Conservation (phyloP, 495 filamentous ascomycete genomes). For the Xylaria scruposa region DNA sequence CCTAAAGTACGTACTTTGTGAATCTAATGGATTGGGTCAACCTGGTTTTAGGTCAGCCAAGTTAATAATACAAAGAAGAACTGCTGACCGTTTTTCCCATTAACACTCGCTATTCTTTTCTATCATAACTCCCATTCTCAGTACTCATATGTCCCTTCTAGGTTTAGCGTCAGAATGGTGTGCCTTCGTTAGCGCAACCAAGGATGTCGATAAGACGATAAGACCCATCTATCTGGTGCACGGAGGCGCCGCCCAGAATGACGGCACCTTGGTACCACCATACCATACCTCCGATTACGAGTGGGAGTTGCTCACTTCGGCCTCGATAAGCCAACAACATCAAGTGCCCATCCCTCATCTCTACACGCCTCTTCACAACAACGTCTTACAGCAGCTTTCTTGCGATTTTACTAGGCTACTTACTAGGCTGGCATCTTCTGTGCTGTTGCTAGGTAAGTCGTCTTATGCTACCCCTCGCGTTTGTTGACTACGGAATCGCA, state of each 20-base stretch:
- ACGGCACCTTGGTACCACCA: conserved; percentile 13
- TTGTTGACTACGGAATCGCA: background rate
- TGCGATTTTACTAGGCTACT: background rate
- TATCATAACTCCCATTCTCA: background rate
- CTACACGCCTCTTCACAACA: background rate
- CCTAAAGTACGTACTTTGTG: background rate
- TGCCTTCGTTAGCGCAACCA: background rate
- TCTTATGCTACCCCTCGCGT: background rate
- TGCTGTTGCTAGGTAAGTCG: background rate
- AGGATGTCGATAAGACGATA: conserved; percentile 24
- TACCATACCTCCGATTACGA: conserved; percentile 1
- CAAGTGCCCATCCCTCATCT: background rate
- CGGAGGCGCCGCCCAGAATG: conserved; percentile 8
- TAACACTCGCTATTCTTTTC: background rate
- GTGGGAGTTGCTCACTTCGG: background rate
- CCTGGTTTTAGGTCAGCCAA: background rate
- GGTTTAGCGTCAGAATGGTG: conserved; percentile 5
- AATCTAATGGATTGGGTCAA: background rate
- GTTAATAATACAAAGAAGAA: background rate
- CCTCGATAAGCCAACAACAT: background rate
- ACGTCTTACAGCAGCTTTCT: background rate
- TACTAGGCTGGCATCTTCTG: background rate
- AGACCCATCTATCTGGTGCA: background rate
- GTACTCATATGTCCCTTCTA: background rate
- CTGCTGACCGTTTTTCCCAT: too few relatives aligned